A percentile compares a stretch with the other conserved stretches of the same genome.
Evolutionary conservation across 2,329 filamentous ascomycete species (phyloP).

Genomic region (Amylocarpus encephaloides): DNA sequence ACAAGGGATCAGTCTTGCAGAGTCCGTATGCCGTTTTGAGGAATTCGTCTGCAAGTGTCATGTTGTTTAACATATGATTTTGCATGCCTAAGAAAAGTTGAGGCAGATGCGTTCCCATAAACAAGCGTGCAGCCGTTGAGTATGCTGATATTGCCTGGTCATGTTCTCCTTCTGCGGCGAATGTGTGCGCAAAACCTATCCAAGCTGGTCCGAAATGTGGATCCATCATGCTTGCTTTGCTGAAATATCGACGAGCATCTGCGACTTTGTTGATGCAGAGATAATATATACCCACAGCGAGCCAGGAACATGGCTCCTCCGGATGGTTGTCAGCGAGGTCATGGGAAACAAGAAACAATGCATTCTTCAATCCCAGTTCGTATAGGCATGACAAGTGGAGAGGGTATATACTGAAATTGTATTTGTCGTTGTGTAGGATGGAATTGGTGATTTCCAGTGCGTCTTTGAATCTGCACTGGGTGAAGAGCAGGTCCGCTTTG

Average conservation of each 20-base stretch:
- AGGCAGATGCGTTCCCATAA: conserved; percentile 93
- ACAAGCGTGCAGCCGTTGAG: conserved; percentile 86
- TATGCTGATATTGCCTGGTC: conserved; percentile 98
- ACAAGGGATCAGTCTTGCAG: conserved; percentile 77
- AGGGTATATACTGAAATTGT: conserved; percentile 84
- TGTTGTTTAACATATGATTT: conserved; percentile 91
- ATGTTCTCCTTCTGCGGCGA: conserved; percentile 94
- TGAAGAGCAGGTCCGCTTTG: conserved; percentile 85
- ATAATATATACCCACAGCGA: conserved; percentile 94
- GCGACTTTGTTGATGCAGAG: conserved; percentile 82
- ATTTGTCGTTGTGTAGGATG: conserved; percentile 76
- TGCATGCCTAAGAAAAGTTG: conserved; percentile 98
- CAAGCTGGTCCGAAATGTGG: conserved; percentile 95
- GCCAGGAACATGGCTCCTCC: conserved; percentile 84
- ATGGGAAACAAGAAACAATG: conserved; percentile 86
- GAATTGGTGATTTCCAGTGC: conserved; percentile 77
- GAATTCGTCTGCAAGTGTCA: conserved; percentile 90
- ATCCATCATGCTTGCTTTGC: conserved; percentile 95
- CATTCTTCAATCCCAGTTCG: conserved; percentile 79
- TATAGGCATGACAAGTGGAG: conserved; percentile 87
- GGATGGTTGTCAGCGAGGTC: conserved; percentile 89
- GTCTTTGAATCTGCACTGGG: conserved; percentile 87
- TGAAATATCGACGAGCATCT: conserved; percentile 92
- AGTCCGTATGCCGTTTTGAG: conserved; percentile 80
- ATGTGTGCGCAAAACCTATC: conserved; percentile 98